Evolutionary conservation across 1,284 basidiomycete genomes (phyloP).

Genomic region (Cystobasidiaceae sp.): DNA sequence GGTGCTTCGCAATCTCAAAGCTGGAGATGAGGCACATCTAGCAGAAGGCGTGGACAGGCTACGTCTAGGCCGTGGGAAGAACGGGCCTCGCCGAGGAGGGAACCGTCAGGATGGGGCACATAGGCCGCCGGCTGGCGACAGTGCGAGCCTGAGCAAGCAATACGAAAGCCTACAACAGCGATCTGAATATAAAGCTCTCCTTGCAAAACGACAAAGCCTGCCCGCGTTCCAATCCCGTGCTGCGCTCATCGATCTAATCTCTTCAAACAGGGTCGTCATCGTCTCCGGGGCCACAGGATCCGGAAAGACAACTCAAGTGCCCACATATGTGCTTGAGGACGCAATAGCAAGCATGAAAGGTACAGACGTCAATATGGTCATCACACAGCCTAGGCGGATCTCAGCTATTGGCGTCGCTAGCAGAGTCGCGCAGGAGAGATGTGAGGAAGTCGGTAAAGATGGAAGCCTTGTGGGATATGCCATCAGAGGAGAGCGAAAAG

Average conservation of each 20-base stretch:
- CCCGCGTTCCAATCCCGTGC: constrained; percentile 67
- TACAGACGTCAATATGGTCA: constrained; percentile 67
- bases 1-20: constrained; percentile 43
- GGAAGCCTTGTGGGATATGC: constrained; percentile 69
- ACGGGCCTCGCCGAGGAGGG: neutral
- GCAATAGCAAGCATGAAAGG: constrained; percentile 63
- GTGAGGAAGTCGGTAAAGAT: constrained; percentile 62
- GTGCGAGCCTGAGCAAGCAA: neutral
- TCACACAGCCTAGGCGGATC: constrained; percentile 85
- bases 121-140: constrained; percentile 52
- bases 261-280: constrained; percentile 63
- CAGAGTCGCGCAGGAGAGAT: constrained; percentile 77
- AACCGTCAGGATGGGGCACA: neutral
- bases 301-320: constrained; percentile 75
- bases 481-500: constrained; percentile 81
- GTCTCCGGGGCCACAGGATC: constrained; percentile 81
- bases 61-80: neutral
- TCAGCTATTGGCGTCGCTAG: constrained; percentile 84
- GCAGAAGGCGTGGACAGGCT: neutral
- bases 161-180: neutral
- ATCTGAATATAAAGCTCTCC: constrained; percentile 58
- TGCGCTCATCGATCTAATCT: constrained; percentile 60
- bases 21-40: constrained; percentile 8
- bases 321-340: constrained; percentile 55
- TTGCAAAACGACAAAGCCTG: constrained; percentile 58